Evolutionary conservation across 2,329 filamentous ascomycete genomes (phyloP), one percentile per base, ranked within the genome.

Genomic region (Ilyonectria mors-panacis): DNA sequence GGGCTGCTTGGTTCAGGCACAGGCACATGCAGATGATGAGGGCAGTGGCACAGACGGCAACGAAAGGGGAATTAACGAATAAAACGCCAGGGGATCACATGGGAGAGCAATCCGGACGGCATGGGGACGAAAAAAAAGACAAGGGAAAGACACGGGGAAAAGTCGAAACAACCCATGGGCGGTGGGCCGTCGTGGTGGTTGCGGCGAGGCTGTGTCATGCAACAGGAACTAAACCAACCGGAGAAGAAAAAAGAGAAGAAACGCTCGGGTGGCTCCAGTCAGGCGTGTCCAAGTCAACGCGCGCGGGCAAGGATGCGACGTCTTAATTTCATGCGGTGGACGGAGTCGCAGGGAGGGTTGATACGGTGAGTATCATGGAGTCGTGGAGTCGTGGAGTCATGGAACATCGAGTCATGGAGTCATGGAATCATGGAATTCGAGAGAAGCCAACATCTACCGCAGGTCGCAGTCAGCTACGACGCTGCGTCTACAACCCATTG

Each of bases 261-360:
- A 9, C 39, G 45, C 50, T 63, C 37, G 63, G 63, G 63, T 57
- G 62, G 70, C 62, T 61, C 63, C 66, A 73, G 63, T 73, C 65
- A 50, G 45, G 61, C 44, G 47, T 51, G 63, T 73, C 67, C 65
- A 64, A 67, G 66, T 71, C 68, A 58, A 61, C 66, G 23, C 33
- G 37, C 37, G 39, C 19, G 21, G 15, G 45, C 57, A 50, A 30
- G 56, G 63, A 65, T 56, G 50, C 63, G 51, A 65, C 63, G 42
- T 65, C 63, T 56, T 55, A 57, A 60, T 60, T 59, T 60, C 33
- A 65, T 65, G 63, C 51, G 35, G 44, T 56, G 59, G 19, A 63
- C 55, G 56, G 21, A 19, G 19, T 6, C 37, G 30, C 30, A 21
- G 17, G n/a, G 19, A 10, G 8, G 8, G 30, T 12, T 33, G 30